These are phyloP conservation scores for Penicillium sp. DNA, from an alignment of 2,329 filamentous ascomycete genomes.

Conservation along the genomic window DNA sequence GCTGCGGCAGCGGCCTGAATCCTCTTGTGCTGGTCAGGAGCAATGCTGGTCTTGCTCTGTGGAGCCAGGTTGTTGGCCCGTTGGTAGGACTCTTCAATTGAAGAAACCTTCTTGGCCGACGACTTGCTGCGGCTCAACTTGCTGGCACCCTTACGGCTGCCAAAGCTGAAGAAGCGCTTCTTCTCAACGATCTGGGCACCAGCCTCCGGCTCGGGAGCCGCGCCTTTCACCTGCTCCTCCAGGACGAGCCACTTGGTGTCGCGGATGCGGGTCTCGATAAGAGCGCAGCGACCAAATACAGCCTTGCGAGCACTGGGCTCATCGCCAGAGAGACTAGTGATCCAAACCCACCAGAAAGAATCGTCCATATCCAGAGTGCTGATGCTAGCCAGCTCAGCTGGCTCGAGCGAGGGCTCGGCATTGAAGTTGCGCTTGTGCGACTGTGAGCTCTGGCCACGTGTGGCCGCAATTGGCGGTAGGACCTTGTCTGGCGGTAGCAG, in stretches of 20 bases:
- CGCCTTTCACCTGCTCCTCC: conserved; percentile 94
- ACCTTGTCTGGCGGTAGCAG: conserved; percentile 90
- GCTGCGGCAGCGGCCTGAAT: conserved; percentile 89
- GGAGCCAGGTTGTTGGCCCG: conserved; percentile 52
- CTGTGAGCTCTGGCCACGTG: conserved; percentile 79
- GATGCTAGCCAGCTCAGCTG: conserved; percentile 93
- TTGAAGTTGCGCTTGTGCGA: conserved; percentile 76
- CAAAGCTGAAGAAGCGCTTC: conserved; percentile 87
- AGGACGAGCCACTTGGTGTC: conserved; percentile 88
- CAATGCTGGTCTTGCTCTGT: conserved; percentile 79
- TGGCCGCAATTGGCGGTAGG: conserved; percentile 74
- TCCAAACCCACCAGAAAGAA: conserved; percentile 99
- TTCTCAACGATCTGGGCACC: conserved; percentile 94
- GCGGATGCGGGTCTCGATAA: conserved; percentile 83
- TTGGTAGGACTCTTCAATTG: conserved; percentile 54
- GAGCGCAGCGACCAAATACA: conserved; percentile 88
- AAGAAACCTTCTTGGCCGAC: conserved; percentile 60
- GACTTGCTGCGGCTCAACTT: conserved; percentile 71
- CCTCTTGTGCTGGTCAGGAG: conserved; percentile 85
- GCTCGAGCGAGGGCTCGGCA: conserved; percentile 70
- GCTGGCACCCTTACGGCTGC: conserved; percentile 64
- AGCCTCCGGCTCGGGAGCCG: conserved; percentile 78
- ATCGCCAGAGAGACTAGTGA: conserved; percentile 89
- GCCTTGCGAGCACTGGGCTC: conserved; percentile 84
- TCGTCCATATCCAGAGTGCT: conserved; percentile 84